These are phyloP conservation scores for Fragaria nilgerrensis DNA, from an alignment of 306 rosid genomes.

Conservation along the genomic window DNA sequence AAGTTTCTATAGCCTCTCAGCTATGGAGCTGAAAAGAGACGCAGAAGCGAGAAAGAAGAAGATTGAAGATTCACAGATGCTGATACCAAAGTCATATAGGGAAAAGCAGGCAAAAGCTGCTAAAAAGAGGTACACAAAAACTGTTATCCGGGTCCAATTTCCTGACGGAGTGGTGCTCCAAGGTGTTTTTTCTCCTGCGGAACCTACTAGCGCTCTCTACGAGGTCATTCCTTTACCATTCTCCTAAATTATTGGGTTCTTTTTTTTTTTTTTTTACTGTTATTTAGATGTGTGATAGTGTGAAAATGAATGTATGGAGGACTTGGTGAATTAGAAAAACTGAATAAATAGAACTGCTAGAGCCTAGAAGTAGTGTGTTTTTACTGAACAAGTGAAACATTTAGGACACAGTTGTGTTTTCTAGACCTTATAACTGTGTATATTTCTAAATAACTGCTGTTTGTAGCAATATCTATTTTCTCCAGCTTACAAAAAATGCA, in stretches of 20 bases:
- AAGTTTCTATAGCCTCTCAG: slow-evolving; percentile 71
- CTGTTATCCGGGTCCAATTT: slow-evolving; percentile 81
- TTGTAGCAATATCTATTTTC: not conserved
- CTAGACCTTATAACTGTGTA: not conserved
- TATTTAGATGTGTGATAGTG: not conserved
- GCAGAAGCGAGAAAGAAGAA: slow-evolving; percentile 81
- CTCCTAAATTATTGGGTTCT: slow-evolving; percentile 3
- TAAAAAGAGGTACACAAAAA: slow-evolving; percentile 54
- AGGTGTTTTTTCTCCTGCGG: slow-evolving; percentile 79
- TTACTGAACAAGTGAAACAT: not conserved
- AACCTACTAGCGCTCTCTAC: slow-evolving; percentile 66
- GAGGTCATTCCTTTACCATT: slow-evolving; percentile 55
- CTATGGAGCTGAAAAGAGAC: slow-evolving; percentile 81
- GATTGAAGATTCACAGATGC: slow-evolving; percentile 88
- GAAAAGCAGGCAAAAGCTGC: slow-evolving; percentile 92
- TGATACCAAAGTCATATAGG: slow-evolving; percentile 73
- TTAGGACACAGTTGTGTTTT: not conserved
- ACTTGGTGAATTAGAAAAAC: not conserved
- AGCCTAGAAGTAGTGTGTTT: not conserved
- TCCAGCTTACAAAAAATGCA: not conserved
- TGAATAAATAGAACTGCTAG: not conserved
- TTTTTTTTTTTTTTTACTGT: not conserved
- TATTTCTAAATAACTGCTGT: not conserved
- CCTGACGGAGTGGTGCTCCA: slow-evolving; percentile 95
- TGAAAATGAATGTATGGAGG: not conserved